Evolutionary conservation across 257 asterid genomes (phyloP).

Genomic region (Dorcoceras hygrometricum): DNA sequence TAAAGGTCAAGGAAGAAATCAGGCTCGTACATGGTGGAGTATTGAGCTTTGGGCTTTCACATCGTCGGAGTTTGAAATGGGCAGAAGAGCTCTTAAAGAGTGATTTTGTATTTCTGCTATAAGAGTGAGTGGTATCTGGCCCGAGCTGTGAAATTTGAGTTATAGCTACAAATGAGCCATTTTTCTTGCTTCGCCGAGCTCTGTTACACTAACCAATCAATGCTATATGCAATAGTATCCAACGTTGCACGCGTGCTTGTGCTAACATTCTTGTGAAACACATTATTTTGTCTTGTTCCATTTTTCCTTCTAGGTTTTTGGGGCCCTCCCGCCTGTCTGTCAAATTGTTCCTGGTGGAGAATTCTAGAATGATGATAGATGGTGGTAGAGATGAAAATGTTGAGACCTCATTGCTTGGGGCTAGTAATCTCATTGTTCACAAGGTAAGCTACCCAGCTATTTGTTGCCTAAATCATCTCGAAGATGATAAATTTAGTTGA

Average conservation of each 20-base stretch:
- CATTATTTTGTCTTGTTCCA: constrained; percentile 15
- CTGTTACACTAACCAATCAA: background rate
- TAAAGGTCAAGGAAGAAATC: constrained; percentile 92
- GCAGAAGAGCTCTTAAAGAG: constrained; percentile 98
- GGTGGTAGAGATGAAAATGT: constrained; percentile 98
- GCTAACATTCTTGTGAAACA: constrained; percentile 19
- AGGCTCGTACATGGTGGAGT: constrained; percentile 70
- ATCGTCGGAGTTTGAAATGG: constrained; percentile 95
- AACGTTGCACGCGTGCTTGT: background rate
- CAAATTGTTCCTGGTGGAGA: constrained; percentile 96
- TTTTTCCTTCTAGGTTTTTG: constrained; percentile 66
- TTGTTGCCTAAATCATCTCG: constrained; percentile 16
- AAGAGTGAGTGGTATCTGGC: constrained; percentile 46
- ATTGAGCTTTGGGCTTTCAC: constrained; percentile 92
- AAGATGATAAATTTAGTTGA: too few species aligned
- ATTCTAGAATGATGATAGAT: constrained; percentile 81
- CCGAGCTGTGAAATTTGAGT: constrained; percentile 14
- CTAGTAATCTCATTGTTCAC: constrained; percentile 94
- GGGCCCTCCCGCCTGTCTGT: constrained; percentile 98
- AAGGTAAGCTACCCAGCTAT: constrained; percentile 48
- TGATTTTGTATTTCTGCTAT: constrained; percentile 73
- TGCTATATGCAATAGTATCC: background rate
- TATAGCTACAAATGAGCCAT: constrained; percentile 1
- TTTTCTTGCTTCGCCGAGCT: constrained; percentile 4
- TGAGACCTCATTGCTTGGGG: constrained; percentile 91